Evolutionary conservation across 2,329 filamentous ascomycete species (phyloP).

Genomic region (Alternaria infectoria): DNA sequence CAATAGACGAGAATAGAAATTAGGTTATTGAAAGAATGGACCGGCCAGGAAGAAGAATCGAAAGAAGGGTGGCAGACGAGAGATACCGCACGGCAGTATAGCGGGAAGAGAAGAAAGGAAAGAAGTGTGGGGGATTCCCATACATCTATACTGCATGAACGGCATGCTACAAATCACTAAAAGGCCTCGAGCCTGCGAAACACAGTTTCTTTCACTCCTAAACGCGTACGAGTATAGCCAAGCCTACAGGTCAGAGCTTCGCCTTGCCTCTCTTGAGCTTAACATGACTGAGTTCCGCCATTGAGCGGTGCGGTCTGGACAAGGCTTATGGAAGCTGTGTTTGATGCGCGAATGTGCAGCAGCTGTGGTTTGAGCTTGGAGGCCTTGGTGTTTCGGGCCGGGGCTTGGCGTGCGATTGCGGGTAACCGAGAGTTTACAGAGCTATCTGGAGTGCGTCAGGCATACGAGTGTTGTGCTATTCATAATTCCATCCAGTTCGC

Average conservation of each 20-base stretch:
- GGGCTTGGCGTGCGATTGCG: constrained; percentile 18
- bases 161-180: background rate
- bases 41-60: constrained; percentile 30
- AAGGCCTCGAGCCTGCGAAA: background rate
- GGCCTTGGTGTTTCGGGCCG: constrained; percentile 32
- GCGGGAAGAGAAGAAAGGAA: constrained; percentile 3
- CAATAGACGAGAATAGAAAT: constrained; percentile 18
- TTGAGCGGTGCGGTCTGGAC: constrained; percentile 2
- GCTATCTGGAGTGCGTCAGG: background rate
- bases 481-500: background rate
- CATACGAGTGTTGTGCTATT: background rate
- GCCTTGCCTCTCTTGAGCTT: constrained; percentile 23
- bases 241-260: constrained; percentile 21
- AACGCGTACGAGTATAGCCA: constrained; percentile 23
- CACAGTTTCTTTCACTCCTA: background rate
- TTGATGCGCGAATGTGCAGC: constrained; percentile 38
- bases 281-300: constrained; percentile 7
- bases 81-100: constrained; percentile 13
- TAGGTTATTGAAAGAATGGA: constrained; percentile 26
- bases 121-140: background rate
- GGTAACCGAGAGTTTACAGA: background rate
- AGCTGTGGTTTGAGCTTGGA: constrained; percentile 28
- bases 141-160: background rate
- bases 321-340: constrained; percentile 10
- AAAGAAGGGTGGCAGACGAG: constrained; percentile 4